Percentiles rank a stretch among this genome's conserved stretches.
phyloP scores from a whole-genome alignment of 2,329 filamentous ascomycete genomes.

The Curvularia spicifera region DNA sequence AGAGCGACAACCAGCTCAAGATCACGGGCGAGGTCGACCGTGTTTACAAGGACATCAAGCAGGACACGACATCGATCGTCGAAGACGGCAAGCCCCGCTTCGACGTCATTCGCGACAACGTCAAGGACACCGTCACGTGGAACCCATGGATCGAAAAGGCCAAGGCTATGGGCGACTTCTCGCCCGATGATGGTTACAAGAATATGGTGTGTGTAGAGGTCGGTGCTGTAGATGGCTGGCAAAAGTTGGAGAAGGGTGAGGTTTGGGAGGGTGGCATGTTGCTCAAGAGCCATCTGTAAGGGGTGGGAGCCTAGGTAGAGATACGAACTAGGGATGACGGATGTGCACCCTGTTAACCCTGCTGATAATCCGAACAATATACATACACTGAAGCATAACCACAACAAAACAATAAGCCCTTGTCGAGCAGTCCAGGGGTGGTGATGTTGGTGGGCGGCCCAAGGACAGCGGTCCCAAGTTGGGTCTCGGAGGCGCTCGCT shows the following conservation, averaged over 20 bases:
- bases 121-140: slow-evolving; percentile 92
- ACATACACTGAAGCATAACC: not conserved
- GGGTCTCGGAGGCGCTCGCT: slow-evolving; percentile 8
- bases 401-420: slow-evolving; percentile 1
- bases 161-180: slow-evolving; percentile 82
- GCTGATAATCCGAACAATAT: slow-evolving; percentile 4
- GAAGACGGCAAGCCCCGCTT: slow-evolving; percentile 70
- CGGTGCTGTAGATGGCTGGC: slow-evolving; percentile 81
- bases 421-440: not conserved
- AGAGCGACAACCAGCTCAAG: slow-evolving; percentile 67
- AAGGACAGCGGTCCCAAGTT: slow-evolving; percentile 3
- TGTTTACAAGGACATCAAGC: slow-evolving; percentile 74
- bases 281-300: slow-evolving; percentile 54
- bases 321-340: not conserved
- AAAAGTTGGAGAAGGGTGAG: slow-evolving; percentile 80
- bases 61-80: slow-evolving; percentile 67
- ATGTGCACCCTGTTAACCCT: not conserved
- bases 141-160: slow-evolving; percentile 94
- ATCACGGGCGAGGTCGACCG: slow-evolving; percentile 85
- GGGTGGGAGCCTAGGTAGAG: not conserved
- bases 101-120: slow-evolving; percentile 80
- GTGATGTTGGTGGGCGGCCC: slow-evolving; percentile 7
- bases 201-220: slow-evolving; percentile 96
- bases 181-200: slow-evolving; percentile 86
- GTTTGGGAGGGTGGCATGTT: slow-evolving; percentile 69